A percentile compares a stretch with the other conserved stretches of the same genome.
phyloP scores from a whole-genome alignment of 108 stramenopile genomes.

The Chaetoceros tenuissimus region DNA sequence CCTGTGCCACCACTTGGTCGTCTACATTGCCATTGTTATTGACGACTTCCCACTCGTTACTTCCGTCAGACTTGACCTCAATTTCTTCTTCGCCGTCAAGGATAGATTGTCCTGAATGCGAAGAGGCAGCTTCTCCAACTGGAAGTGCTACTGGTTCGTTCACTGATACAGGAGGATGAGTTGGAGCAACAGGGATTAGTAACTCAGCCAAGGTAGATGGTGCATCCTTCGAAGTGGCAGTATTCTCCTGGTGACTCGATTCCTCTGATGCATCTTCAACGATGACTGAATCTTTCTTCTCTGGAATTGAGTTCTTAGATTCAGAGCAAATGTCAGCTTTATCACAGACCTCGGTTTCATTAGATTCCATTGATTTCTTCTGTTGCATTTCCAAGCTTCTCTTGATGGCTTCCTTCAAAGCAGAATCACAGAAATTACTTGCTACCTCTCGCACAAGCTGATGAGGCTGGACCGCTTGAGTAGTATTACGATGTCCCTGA shows the following conservation, averaged over 20 bases:
- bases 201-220: neutral
- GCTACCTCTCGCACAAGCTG: neutral
- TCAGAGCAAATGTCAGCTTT: neutral
- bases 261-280: neutral
- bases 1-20: slow-evolving; percentile 28
- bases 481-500: neutral
- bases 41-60: slow-evolving; percentile 41
- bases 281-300: neutral
- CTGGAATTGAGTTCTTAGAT: neutral
- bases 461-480: neutral
- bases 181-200: neutral
- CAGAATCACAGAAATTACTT: slow-evolving; percentile 9
- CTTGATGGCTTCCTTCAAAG: slow-evolving; percentile 53
- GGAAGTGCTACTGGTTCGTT: neutral
- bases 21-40: slow-evolving; percentile 15
- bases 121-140: slow-evolving; percentile 1
- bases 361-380: slow-evolving; percentile 1
- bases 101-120: neutral
- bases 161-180: neutral
- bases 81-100: slow-evolving; percentile 23
- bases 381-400: slow-evolving; percentile 20
- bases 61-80: slow-evolving; percentile 14
- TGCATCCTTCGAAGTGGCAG: neutral
- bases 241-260: neutral
- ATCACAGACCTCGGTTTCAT: neutral